Conservation (phyloP, 768 basidiomycete species). For the Mycena capillaripes region DNA sequence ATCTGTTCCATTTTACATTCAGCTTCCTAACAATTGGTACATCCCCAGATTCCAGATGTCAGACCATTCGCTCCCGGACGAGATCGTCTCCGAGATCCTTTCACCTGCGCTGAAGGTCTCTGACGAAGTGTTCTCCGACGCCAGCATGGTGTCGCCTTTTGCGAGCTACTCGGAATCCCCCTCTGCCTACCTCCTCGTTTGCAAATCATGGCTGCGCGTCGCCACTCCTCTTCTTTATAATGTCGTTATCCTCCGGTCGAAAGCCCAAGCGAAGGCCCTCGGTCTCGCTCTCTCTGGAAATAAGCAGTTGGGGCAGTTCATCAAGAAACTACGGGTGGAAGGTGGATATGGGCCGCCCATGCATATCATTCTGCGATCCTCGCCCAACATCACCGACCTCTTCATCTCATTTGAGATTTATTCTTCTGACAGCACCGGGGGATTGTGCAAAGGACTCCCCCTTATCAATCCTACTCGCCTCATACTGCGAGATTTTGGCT, state of each 20-base stretch:
- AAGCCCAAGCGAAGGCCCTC: slow-evolving; percentile 43
- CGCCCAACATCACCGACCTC: not conserved
- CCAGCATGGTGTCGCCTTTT: slow-evolving; percentile 31
- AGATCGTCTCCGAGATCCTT: slow-evolving; percentile 39
- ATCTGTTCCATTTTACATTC: too few relatives aligned
- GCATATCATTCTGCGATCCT: not conserved
- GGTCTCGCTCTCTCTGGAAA: slow-evolving; percentile 29
- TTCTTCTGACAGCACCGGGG: slow-evolving; percentile 7
- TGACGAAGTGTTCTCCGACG: slow-evolving; percentile 36
- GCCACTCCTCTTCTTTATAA: slow-evolving; percentile 44
- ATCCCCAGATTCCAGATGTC: not conserved
- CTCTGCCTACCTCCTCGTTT: slow-evolving; percentile 40
- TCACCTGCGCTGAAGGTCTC: slow-evolving; percentile 37
- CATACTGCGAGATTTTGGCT: not conserved
- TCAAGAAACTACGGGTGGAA: not conserved
- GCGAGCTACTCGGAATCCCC: slow-evolving; percentile 30
- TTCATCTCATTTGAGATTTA: slow-evolving; percentile 11
- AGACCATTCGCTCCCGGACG: slow-evolving; percentile 36
- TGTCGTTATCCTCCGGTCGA: slow-evolving; percentile 42
- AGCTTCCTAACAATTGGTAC: too few relatives aligned
- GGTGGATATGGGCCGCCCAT: not conserved
- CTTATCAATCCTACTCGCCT: slow-evolving; percentile 22
- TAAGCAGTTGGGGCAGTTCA: slow-evolving; percentile 22
- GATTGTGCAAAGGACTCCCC: slow-evolving; percentile 19
- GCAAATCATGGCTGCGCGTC: slow-evolving; percentile 45